Percentiles rank a stretch among this genome's conserved stretches.
Evolutionary conservation across 495 filamentous ascomycete species (phyloP).

Genomic region (Hyaloscypha finlandica): DNA sequence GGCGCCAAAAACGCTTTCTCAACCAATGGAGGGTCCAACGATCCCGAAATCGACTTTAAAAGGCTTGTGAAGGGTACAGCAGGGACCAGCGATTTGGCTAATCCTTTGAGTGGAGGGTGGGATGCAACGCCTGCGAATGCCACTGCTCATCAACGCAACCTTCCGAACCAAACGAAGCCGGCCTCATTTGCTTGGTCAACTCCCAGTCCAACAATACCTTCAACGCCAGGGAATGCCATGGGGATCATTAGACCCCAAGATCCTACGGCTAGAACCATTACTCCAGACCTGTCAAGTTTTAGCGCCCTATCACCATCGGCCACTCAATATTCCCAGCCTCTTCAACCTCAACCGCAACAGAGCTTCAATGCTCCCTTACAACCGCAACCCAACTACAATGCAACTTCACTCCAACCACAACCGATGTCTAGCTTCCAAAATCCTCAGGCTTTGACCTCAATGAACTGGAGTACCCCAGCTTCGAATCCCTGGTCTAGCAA

Average conservation of each 20-base stretch:
- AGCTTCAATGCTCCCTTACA: constrained; percentile 22
- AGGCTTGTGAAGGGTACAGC: constrained; percentile 75
- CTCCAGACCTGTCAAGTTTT: constrained; percentile 53
- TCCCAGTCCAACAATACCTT: constrained; percentile 39
- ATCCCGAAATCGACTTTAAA: constrained; percentile 76
- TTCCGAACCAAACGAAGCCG: constrained; percentile 36
- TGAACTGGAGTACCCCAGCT: constrained; percentile 28
- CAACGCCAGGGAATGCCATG: constrained; percentile 33
- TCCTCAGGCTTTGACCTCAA: constrained; percentile 12
- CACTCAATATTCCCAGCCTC: constrained; percentile 54
- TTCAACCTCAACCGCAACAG: constrained; percentile 8
- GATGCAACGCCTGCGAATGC: constrained; percentile 36
- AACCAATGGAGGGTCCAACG: constrained; percentile 41
- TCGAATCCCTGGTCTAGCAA: constrained; percentile 31
- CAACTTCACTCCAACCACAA: constrained; percentile 14
- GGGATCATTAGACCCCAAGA: constrained; percentile 41
- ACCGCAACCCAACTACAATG: constrained; percentile 16
- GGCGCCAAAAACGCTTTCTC: constrained; percentile 50
- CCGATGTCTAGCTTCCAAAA: constrained; percentile 7
- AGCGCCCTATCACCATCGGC: constrained; percentile 49
- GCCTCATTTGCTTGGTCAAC: constrained; percentile 65
- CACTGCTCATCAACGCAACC: constrained; percentile 31
- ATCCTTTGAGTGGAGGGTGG: constrained; percentile 48
- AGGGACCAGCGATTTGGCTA: constrained; percentile 24
- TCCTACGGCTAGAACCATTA: constrained; percentile 51